Percentiles rank a stretch among this genome's conserved stretches.
Evolutionary conservation across 768 basidiomycete genomes (phyloP).

Genomic region (Cubamyces lactineus): DNA sequence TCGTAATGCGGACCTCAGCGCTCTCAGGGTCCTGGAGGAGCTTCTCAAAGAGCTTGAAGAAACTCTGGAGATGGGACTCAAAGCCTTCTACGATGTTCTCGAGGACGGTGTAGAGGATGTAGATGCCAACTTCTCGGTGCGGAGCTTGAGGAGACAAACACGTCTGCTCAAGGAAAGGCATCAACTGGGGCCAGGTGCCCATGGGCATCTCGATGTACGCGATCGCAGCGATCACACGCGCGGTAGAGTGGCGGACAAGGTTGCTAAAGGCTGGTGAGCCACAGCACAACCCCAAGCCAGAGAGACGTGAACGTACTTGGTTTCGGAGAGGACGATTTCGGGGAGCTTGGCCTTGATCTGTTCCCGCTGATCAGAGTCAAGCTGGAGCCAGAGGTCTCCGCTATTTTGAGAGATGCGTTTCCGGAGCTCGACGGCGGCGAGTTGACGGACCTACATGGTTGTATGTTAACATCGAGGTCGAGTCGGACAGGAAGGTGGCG

Average conservation of each 20-base stretch:
- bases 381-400: slow-evolving; percentile 79
- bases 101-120: slow-evolving; percentile 86
- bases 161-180: slow-evolving; percentile 84
- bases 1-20: slow-evolving; percentile 87
- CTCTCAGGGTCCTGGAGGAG: slow-evolving; percentile 84
- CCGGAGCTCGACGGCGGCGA: slow-evolving; percentile 94
- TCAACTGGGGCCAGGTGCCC: slow-evolving; percentile 82
- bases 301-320: slow-evolving; percentile 56
- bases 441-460: slow-evolving; percentile 84
- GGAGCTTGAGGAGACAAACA: slow-evolving; percentile 66
- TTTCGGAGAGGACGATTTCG: slow-evolving; percentile 74
- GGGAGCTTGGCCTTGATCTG: slow-evolving; percentile 87
- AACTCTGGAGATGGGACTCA: slow-evolving; percentile 68
- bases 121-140: slow-evolving; percentile 92
- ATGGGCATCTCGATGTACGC: slow-evolving; percentile 84
- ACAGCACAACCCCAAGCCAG: slow-evolving; percentile 20
- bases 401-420: slow-evolving; percentile 86
- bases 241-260: slow-evolving; percentile 89
- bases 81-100: slow-evolving; percentile 92
- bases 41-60: slow-evolving; percentile 79
- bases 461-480: neutral
- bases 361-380: slow-evolving; percentile 67
- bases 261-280: slow-evolving; percentile 51
- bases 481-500: neutral
- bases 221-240: slow-evolving; percentile 91